Base-by-base conservation (phyloP, 1,284 basidiomycete species). In the Cutaneotrichosporon dermatis region DNA sequence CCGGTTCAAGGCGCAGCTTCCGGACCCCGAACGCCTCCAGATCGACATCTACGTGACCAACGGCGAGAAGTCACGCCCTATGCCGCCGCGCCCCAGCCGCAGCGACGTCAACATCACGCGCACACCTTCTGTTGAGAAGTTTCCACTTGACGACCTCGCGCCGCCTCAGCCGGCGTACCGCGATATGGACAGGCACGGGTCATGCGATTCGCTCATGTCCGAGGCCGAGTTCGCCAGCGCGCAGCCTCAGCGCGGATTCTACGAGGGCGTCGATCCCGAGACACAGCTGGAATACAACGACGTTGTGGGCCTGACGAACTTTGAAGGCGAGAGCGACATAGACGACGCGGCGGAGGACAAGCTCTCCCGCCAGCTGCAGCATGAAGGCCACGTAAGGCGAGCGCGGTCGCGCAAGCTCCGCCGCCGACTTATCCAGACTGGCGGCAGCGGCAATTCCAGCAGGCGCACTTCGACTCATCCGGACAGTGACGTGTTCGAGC, bases 21-120 rank as follows among this genome's bases (percentile, higher is more conserved):
- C 88, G 13, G 80, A 85, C 1, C 66, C 78, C 4, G 79, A 83
- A 4, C 81, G 84, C 43, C 79, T 93, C 8, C 84, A 88, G 63
- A 79, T 93, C 56, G 87, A 91, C 67, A 87, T 93, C 40, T 92
- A 86, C 70, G 89, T 93, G 50, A 89, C 88, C 4, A 87, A 86
- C 39, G 69, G 55, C 40, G 55, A 54, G 12, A 45, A 45, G 44
- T 25, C 16, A 8, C 15, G 39, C 6, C 39, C 15, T 5, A 37
- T 49, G 48, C 48, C 48, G 12, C 35, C 6, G 12, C 45, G 11
- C 6, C 1, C 48, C 8, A 13, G 36, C 34, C 8, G 34, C 12
- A 13, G 35, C 12, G 33, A 4, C 16, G 33, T 45, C 16, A 45
- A 25, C 44, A 25, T 25, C 44, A 25, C 8, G 44, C 7, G 7